Evolutionary conservation across 2,329 filamentous ascomycete genomes (phyloP).

Genomic region (Penicillium digitatum): DNA sequence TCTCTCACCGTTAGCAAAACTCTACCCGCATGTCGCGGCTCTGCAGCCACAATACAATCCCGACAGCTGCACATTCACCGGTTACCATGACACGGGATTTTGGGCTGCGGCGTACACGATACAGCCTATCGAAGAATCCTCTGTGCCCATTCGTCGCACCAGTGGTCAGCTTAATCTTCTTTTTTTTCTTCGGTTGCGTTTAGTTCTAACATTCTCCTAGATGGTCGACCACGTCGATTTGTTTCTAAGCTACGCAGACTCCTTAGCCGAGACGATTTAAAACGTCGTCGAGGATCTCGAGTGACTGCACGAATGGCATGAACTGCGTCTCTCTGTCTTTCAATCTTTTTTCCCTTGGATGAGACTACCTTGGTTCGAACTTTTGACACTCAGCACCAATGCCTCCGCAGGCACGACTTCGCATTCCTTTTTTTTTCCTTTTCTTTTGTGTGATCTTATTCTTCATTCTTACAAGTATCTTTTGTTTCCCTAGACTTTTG

Average conservation of each 20-base stretch:
- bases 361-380: not conserved
- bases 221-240: constrained; percentile 26
- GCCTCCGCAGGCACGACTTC: not conserved
- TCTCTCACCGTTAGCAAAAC: constrained; percentile 31
- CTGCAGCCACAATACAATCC: constrained; percentile 34
- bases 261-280: constrained; percentile 33
- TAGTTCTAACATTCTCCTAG: constrained; percentile 20
- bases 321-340: constrained; percentile 6
- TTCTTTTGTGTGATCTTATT: constrained; percentile 4
- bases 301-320: constrained; percentile 11
- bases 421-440: not conserved
- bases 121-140: constrained; percentile 22
- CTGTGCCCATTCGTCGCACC: constrained; percentile 18
- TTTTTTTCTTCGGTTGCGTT: constrained; percentile 6
- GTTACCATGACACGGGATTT: constrained; percentile 30
- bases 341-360: not conserved
- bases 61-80: constrained; percentile 27
- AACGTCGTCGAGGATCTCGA: constrained; percentile 21
- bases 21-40: constrained; percentile 39
- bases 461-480: not conserved
- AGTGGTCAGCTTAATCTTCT: constrained; percentile 24
- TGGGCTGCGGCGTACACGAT: constrained; percentile 33
- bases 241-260: constrained; percentile 34
- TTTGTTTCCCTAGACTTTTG: not conserved
- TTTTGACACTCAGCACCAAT: not conserved